Percentiles rank a stretch among this genome's conserved stretches.
Conservation (phyloP, 1,139 yeast species). For the Lodderomyces theae region DNA sequence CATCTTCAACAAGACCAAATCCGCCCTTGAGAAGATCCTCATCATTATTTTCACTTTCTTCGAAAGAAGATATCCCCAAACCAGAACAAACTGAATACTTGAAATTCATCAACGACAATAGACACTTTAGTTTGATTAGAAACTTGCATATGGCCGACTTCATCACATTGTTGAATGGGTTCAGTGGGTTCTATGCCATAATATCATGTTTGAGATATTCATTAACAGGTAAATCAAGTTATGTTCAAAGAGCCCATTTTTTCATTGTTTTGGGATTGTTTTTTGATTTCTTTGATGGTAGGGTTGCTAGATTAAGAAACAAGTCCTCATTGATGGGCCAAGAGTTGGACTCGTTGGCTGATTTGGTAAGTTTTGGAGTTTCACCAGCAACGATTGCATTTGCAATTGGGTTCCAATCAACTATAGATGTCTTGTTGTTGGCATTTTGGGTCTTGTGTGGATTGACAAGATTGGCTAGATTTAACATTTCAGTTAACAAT, state of each 20-base stretch:
- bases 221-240: constrained; percentile 61
- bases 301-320: constrained; percentile 92
- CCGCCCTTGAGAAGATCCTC: constrained; percentile 44
- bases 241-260: constrained; percentile 85
- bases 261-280: constrained; percentile 86
- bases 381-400: constrained; percentile 93
- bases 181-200: constrained; percentile 86
- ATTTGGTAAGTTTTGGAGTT: constrained; percentile 87
- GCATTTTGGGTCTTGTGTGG: constrained; percentile 92
- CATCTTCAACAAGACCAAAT: constrained; percentile 14
- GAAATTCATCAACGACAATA: constrained; percentile 72
- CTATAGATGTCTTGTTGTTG: constrained; percentile 72
- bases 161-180: constrained; percentile 88
- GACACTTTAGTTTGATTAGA: constrained; percentile 75
- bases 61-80: constrained; percentile 45
- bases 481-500: constrained; percentile 88
- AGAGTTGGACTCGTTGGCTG: constrained; percentile 94
- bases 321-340: constrained; percentile 95
- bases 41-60: constrained; percentile 39
- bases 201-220: constrained; percentile 81
- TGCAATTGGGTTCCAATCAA: constrained; percentile 82
- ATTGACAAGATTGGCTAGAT: constrained; percentile 87
- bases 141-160: constrained; percentile 93
- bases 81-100: constrained; percentile 76
- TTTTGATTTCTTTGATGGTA: constrained; percentile 94